A percentile compares a stretch with the other conserved stretches of the same genome.
Conservation (phyloP, 495 filamentous ascomycete genomes). For the Neurospora sp. region DNA sequence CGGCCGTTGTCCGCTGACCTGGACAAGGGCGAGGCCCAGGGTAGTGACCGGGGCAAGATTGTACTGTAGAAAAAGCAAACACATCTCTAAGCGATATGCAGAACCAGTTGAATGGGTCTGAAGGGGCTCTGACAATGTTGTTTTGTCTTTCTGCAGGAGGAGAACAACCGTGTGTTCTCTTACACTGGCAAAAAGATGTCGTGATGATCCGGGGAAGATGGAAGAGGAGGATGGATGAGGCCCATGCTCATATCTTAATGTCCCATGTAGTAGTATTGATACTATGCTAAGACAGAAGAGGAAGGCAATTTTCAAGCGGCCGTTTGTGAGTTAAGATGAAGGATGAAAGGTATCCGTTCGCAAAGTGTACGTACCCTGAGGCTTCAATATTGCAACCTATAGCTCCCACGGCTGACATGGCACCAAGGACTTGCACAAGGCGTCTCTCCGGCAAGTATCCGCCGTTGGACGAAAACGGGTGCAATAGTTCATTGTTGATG, state of each 20-base stretch:
- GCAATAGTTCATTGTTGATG: neutral
- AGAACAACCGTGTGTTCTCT: neutral
- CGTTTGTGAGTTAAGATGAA: neutral
- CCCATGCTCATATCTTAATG: neutral
- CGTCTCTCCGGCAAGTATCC: neutral
- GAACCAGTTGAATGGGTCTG: neutral
- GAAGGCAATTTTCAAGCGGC: neutral
- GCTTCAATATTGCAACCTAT: neutral
- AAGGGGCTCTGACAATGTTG: neutral
- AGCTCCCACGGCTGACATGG: slow-evolving; percentile 2
- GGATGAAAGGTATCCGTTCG: neutral
- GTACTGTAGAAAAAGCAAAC: neutral
- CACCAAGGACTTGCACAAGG: slow-evolving; percentile 2
- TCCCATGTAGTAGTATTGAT: neutral
- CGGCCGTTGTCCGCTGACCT: neutral
- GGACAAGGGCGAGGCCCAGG: neutral
- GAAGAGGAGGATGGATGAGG: neutral
- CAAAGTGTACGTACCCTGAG: neutral
- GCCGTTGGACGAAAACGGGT: neutral
- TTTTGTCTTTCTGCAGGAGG: neutral
- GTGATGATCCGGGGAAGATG: neutral
- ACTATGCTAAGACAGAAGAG: neutral
- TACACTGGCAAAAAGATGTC: neutral
- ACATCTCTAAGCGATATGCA: neutral
- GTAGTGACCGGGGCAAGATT: neutral